Base-by-base conservation (phyloP, 108 stramenopile species). In the Nitzschia sp. region DNA sequence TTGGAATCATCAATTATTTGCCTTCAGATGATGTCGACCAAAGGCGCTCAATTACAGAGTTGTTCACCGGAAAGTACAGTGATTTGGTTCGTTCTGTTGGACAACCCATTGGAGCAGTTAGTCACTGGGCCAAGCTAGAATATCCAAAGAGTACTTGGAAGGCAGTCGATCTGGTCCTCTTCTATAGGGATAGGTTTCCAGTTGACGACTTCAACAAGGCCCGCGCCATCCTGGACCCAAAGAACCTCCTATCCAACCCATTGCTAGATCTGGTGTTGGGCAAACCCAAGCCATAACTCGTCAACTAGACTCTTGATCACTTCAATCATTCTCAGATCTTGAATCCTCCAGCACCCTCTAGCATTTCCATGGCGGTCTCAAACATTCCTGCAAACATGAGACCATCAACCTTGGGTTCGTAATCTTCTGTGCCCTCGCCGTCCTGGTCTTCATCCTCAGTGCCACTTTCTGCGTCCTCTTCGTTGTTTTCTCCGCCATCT, bases 121-220 rank as follows among this genome's bases (percentile, higher is more conserved):
- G 88, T 67, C 97, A 98, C 63, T 98, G 97, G 97, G 96, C 96
- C 22, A 98, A 98, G 58, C 80, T 95, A 64, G 96, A 96, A 67
- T 24, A 79, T n/a, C 87, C 87, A 9, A 26, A 58, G 51, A 55
- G 69, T 15, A 70, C 77, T 3, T 69, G 72, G 73, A 72, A 78
- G 17, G 54, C 81, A 15, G 63, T 76, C 29, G 83, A 89, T 21
- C 58, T 84, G 51, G 76, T 72, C 41, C 17, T 76, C 44, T 56
- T 80, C 26, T 61, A 83, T 43, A 46, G 77, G 53, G 50, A 59
- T 34, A 69, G 84, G 8, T 88, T 81, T 73, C 82, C 89, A 5
- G 37, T 83, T 10, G 66, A 74, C 0, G 71, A 80, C 53, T 94
- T 86, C 71, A 90, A 91, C 58, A 57, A 43, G 51, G 85, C 86